phyloP scores from a whole-genome alignment of 352 stramenopile genomes.

The Phytophthora pistaciae region DNA sequence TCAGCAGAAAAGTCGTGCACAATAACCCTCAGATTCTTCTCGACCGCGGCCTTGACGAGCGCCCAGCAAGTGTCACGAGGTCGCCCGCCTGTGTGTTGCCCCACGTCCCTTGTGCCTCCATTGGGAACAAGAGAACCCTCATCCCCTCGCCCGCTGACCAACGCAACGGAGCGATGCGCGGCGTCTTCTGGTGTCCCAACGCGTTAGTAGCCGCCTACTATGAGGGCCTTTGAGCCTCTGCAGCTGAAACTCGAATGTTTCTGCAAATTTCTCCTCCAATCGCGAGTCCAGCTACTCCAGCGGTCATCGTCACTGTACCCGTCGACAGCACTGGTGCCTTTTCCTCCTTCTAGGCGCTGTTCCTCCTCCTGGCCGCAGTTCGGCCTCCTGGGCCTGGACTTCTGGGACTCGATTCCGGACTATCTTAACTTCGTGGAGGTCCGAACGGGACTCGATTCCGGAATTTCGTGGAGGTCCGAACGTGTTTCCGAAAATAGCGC shows the following conservation, averaged over 20 bases:
- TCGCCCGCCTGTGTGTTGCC: slow-evolving; percentile 52
- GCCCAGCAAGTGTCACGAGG: slow-evolving; percentile 63
- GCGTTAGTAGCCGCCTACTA: slow-evolving; percentile 28
- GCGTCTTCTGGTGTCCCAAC: slow-evolving; percentile 60
- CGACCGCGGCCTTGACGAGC: slow-evolving; percentile 47
- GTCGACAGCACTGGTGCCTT: too few relatives aligned
- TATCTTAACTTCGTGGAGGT: too few relatives aligned
- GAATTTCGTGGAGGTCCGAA: too few relatives aligned
- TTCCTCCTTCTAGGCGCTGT: too few relatives aligned
- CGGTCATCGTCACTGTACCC: too few relatives aligned
- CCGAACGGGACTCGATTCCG: too few relatives aligned
- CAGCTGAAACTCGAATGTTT: slow-evolving; percentile 24
- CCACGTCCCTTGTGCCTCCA: slow-evolving; percentile 60
- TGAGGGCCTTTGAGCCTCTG: slow-evolving; percentile 31
- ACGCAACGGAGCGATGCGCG: slow-evolving; percentile 24
- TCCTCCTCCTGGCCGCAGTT: too few relatives aligned
- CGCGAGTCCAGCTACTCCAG: too few relatives aligned
- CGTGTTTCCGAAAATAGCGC: too few relatives aligned
- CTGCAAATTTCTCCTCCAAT: slow-evolving; percentile 19
- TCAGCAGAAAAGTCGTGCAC: slow-evolving; percentile 35
- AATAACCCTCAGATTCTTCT: slow-evolving; percentile 46
- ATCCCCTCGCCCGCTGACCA: background rate
- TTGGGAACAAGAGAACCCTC: background rate
- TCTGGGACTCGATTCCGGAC: too few relatives aligned
- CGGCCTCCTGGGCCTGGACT: too few relatives aligned